Evolutionary conservation across 768 basidiomycete species (phyloP).

Genomic region (Suillus tomentosus): DNA sequence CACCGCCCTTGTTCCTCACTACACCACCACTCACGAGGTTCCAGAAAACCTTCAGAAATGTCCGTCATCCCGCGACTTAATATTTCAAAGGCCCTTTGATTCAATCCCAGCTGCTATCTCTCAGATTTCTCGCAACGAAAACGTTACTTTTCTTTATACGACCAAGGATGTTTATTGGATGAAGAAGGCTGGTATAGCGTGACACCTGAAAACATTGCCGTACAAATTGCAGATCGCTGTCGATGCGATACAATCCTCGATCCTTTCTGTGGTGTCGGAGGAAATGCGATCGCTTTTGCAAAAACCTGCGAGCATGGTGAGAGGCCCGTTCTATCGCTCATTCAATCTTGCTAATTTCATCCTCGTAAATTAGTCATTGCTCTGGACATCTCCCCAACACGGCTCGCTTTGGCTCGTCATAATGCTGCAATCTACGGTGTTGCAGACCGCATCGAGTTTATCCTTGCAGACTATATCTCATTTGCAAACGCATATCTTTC

Average conservation of each 20-base stretch:
- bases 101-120: slow-evolving; percentile 9
- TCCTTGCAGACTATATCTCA: slow-evolving; percentile 80
- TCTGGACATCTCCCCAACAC: slow-evolving; percentile 79
- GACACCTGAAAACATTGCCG: slow-evolving; percentile 90
- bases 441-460: slow-evolving; percentile 92
- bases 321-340: slow-evolving; percentile 21
- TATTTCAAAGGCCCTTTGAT: not conserved
- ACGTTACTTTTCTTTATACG: slow-evolving; percentile 79
- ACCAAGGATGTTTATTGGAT: slow-evolving; percentile 83
- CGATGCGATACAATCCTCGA: slow-evolving; percentile 84
- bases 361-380: slow-evolving; percentile 75
- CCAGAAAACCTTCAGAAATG: slow-evolving; percentile 84
- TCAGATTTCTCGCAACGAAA: slow-evolving; percentile 86
- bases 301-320: slow-evolving; percentile 92
- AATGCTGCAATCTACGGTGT: slow-evolving; percentile 95
- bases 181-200: slow-evolving; percentile 98
- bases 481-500: slow-evolving; percentile 64
- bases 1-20: slow-evolving; percentile 72
- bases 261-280: slow-evolving; percentile 97
- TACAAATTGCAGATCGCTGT: slow-evolving; percentile 92
- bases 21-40: slow-evolving; percentile 62
- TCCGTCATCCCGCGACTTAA: slow-evolving; percentile 38
- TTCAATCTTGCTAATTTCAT: slow-evolving; percentile 8
- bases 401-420: slow-evolving; percentile 90
- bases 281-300: slow-evolving; percentile 97